Evolutionary conservation across 1,284 basidiomycete genomes (phyloP).

Genomic region (Chiua sp.): DNA sequence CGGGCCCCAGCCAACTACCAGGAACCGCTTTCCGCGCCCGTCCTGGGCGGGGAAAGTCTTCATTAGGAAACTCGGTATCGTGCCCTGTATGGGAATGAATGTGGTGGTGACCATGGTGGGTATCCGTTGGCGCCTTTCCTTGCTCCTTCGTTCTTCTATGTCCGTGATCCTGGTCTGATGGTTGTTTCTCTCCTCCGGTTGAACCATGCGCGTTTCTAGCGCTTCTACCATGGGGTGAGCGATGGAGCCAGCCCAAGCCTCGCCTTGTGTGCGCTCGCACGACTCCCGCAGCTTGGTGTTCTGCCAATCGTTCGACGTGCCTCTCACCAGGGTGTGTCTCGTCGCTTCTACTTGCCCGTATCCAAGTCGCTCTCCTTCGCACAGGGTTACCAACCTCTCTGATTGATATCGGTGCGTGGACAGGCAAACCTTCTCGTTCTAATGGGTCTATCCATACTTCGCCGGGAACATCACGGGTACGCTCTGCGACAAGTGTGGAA

Average conservation of each 20-base stretch:
- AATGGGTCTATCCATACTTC: slow-evolving; percentile 47
- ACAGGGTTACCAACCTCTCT: not conserved
- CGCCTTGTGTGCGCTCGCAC: slow-evolving; percentile 37
- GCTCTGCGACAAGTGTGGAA: slow-evolving; percentile 23
- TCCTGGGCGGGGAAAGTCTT: slow-evolving; percentile 10
- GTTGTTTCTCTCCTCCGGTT: not conserved
- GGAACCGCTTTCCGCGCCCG: slow-evolving; percentile 25
- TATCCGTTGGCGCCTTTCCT: slow-evolving; percentile 12
- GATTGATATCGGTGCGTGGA: slow-evolving; percentile 14
- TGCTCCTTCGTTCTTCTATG: slow-evolving; percentile 3
- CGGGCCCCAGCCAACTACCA: slow-evolving; percentile 20
- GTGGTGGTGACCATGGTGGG: slow-evolving; percentile 3
- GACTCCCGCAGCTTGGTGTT: slow-evolving; percentile 34
- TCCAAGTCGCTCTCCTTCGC: slow-evolving; percentile 23
- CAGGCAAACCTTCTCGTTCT: slow-evolving; percentile 50
- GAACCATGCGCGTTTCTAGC: not conserved
- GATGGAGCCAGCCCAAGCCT: slow-evolving; percentile 23
- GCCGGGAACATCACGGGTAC: slow-evolving; percentile 43
- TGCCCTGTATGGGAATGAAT: slow-evolving; percentile 15
- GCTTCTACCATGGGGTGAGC: slow-evolving; percentile 5
- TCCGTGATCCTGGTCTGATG: not conserved
- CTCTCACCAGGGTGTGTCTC: slow-evolving; percentile 2
- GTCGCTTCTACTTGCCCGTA: slow-evolving; percentile 9
- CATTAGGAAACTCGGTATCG: slow-evolving; percentile 2
- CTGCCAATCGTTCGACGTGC: slow-evolving; percentile 28